Base-by-base conservation (phyloP, 2,329 filamentous ascomycete species). In the Stemphylium beticola region DNA sequence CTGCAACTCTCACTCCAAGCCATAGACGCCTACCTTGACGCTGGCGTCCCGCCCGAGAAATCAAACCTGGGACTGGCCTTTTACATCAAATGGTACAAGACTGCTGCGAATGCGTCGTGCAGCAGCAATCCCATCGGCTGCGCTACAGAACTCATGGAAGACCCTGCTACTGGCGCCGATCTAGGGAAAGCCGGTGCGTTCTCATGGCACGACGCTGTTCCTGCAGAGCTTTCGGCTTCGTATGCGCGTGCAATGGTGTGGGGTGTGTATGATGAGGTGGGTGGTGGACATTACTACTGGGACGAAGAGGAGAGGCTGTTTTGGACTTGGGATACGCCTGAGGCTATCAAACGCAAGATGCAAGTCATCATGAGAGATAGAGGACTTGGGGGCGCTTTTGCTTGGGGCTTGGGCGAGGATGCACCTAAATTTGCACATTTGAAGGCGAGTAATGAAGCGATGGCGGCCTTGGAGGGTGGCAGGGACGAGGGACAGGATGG, bases 391-490 rank as follows among this genome's bases (percentile, higher is more conserved):
- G 89, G 90, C 12, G 83, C 89, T 4, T 90, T 91, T 79, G 88
- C 88, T 0, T 92, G 88, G 88, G 87, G 87, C 2, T 65, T 91
- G 49, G 88, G 87, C 2, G 87, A 91, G 73, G 88, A 92, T 59
- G 66, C 64, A 14, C 52, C 62, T 2, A 47, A 58, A 4, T 75
- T 66, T n/a, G 42, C 56, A 48, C 79, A 77, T 52, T 58, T 83
- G 49, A 74, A 74, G 62, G 77, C 78, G 3, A 47, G 58, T 12
- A 64, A 57, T 17, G 34, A 60, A 20, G 57, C 43, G 2, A 5
- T 65, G 12, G 37, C n/a, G 7, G 24, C 11, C 0, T 34, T 52
- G 37, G 26, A 29, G 26, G 32, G 20, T 2, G 26, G 4, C 11
- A n/a, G 3, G 2, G 3, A n/a, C 31, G 18, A 17, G 10, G 20